phyloP scores from a whole-genome alignment of 331 rosid species.

The Rhamnella rubrinervis region DNA sequence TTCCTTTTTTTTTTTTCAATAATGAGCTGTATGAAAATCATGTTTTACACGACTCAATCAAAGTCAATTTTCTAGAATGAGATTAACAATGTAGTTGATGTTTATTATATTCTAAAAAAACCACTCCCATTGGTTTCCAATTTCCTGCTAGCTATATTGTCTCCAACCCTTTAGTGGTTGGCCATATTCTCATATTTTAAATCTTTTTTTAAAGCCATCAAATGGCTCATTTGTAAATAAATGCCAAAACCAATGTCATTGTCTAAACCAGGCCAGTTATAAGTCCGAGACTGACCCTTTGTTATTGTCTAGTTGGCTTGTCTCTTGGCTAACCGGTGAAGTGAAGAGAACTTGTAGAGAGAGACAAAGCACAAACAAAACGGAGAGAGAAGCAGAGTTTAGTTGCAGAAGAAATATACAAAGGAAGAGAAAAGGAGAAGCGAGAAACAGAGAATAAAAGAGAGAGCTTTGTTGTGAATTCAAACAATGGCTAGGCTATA shows the following conservation, averaged over 20 bases:
- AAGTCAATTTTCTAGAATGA: constrained; percentile 20
- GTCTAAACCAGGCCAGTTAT: not conserved
- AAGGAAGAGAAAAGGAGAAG: not conserved
- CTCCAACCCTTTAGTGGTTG: not conserved
- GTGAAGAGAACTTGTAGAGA: not conserved
- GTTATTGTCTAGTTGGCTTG: constrained; percentile 2
- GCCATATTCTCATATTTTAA: not conserved
- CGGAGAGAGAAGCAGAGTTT: not conserved
- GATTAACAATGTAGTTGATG: not conserved
- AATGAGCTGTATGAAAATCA: not conserved
- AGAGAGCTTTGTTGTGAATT: not conserved
- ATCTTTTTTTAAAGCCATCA: not conserved
- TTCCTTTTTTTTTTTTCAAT: not conserved
- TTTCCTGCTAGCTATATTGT: not conserved
- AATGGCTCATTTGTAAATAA: constrained; percentile 22
- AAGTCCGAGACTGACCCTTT: not conserved
- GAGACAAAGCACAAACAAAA: not conserved
- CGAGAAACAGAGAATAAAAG: not conserved
- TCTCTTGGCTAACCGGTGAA: not conserved
- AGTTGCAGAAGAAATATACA: too few species aligned
- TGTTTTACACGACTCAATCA: constrained; percentile 5
- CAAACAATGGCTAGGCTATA: constrained; percentile 49
- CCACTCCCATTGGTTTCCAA: too few species aligned
- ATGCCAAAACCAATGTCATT: not conserved
- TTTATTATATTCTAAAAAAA: not conserved